Base-by-base conservation (phyloP, 1,284 basidiomycete genomes). In the Sphagnurus paluster region DNA sequence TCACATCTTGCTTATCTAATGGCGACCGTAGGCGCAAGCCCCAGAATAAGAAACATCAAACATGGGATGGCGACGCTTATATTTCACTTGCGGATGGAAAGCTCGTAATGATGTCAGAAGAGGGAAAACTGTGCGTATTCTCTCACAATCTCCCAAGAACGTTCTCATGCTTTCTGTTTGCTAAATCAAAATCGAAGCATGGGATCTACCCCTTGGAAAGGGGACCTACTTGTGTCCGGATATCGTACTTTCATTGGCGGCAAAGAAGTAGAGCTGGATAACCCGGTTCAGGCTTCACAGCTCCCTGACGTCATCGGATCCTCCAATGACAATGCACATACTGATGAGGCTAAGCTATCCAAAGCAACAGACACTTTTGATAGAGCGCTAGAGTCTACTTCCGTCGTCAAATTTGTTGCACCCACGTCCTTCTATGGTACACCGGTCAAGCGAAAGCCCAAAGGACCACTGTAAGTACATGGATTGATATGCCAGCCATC, bases 51-150 rank as follows among this genome's bases (percentile, higher is more conserved):
- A 95, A 93, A 68, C 81, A 93, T 62, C 92, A 92, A 64, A 92
- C 85, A 1, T 95, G 92, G 92, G 91, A 94, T 56, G 89, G 87
- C 2, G 85, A 87, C 56, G 84, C 77, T 3, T 87, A 74, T 57
- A 67, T 90, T 11, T 76, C 77, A 19, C 66, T 72, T 29, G 62
- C 65, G 30, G 74, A 68, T 5, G 72, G 72, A 7, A 79, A 75
- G 49, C 59, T 86, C 13, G 79, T 74, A 1, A 73, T 90, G 64
- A 67, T 87, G 21, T 81, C 82, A 2, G 87, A 90, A 52, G 74
- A 75, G 40, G 87, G 87, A 10, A 80, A 83, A 66, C 64, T 80
- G 88, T 89, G 56, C 49, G 77, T 30, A 5, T 19, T 46, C 30
- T 29, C 13, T 42, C 29, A 39, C 5, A 28, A 35, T 20, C n/a